phyloP scores from a whole-genome alignment of 352 stramenopile genomes.

The Globisporangium uncinulatum region DNA sequence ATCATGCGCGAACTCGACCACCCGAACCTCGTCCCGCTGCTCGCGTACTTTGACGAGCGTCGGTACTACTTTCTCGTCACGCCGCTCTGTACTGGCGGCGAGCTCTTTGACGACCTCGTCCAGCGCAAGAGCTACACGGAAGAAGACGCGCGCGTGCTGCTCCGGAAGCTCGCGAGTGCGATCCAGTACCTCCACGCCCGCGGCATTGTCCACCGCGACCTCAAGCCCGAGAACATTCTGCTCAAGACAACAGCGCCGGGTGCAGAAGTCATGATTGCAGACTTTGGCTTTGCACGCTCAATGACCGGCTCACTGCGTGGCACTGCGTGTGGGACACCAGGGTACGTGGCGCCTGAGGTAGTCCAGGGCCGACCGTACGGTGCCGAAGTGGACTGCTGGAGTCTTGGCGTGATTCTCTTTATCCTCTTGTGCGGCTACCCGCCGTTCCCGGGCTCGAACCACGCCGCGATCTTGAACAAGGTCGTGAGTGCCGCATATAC shows the following conservation, averaged over 20 bases:
- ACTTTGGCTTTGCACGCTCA: conserved; percentile 85
- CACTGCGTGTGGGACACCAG: conserved; percentile 78
- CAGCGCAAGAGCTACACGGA: conserved; percentile 95
- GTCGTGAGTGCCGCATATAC: conserved; percentile 85
- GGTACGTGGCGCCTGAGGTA: conserved; percentile 94
- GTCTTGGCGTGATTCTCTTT: conserved; percentile 92
- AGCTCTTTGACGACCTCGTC: conserved; percentile 95
- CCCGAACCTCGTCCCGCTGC: conserved; percentile 63
- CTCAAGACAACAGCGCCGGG: conserved; percentile 70
- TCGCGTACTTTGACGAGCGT: conserved; percentile 72
- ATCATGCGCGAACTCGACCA: conserved; percentile 70
- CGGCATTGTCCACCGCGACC: conserved; percentile 90
- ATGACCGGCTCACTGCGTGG: conserved; percentile 47
- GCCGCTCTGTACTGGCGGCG: conserved; percentile 74
- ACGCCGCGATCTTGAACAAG: conserved; percentile 64
- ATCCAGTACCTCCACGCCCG: conserved; percentile 91
- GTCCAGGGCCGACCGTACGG: conserved; percentile 86
- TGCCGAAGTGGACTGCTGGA: conserved; percentile 91
- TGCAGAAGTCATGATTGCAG: conserved; percentile 80
- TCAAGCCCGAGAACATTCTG: conserved; percentile 90
- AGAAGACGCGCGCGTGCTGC: conserved; percentile 89
- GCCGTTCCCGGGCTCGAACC: conserved; percentile 72
- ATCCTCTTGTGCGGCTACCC: conserved; percentile 93
- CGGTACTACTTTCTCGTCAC: conserved; percentile 82
- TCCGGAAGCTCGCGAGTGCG: conserved; percentile 87